Conservation (phyloP, 1,284 basidiomycete species). For the Phlebopus sp. region DNA sequence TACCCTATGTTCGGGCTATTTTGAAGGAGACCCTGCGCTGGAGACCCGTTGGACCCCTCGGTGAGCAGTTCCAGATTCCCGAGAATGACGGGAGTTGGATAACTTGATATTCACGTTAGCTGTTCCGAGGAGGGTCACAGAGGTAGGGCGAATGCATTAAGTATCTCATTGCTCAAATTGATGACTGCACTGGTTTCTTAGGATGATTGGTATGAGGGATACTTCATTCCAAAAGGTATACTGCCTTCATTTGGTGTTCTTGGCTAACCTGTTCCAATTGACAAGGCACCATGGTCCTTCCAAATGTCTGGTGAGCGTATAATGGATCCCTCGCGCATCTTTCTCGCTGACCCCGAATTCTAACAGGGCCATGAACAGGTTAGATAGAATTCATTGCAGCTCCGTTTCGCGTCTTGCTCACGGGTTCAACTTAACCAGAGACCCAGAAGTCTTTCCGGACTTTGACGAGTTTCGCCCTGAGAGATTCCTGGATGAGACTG, state of each 20-base stretch:
- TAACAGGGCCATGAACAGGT: constrained; percentile 8
- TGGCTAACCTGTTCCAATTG: too few species aligned
- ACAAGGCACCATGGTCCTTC: too few species aligned
- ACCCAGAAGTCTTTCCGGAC: constrained; percentile 9
- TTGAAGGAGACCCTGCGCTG: constrained; percentile 37
- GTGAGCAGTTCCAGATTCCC: too few species aligned
- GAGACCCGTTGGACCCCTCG: constrained; percentile 26
- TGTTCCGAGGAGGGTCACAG: background rate
- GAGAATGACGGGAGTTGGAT: too few species aligned
- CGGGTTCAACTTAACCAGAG: too few species aligned
- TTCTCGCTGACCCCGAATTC: too few species aligned
- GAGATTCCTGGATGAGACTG: constrained; percentile 1
- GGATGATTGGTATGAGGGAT: constrained; percentile 14
- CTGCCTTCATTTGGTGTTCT: constrained; percentile 6
- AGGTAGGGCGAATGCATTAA: background rate
- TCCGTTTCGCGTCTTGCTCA: too few species aligned
- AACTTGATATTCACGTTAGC: background rate
- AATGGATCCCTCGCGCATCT: background rate
- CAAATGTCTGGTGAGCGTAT: constrained; percentile 14
- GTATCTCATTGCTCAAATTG: background rate
- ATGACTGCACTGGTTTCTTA: too few species aligned
- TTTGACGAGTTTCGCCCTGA: constrained; percentile 4
- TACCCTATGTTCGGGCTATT: constrained; percentile 38
- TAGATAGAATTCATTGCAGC: too few species aligned
- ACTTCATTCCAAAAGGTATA: constrained; percentile 20